Percentiles rank a stretch among this genome's conserved stretches.
Evolutionary conservation across 805 yeast genomes (phyloP).

Genomic region (Metschnikowia kunwiensis): DNA sequence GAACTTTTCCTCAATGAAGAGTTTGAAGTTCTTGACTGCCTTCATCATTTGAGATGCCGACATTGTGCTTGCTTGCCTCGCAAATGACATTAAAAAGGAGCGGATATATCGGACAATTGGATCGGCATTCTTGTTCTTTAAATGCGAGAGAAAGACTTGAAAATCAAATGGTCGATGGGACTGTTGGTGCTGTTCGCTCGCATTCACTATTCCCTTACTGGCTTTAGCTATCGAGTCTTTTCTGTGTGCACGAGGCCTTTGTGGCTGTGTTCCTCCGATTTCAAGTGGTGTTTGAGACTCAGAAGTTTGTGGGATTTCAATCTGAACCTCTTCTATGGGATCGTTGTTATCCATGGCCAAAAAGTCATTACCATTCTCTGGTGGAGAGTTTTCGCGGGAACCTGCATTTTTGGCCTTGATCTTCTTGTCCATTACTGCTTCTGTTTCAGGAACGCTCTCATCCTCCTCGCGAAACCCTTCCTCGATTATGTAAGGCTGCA

Average conservation of each 20-base stretch:
- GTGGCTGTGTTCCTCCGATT: neutral
- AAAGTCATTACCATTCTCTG: slow-evolving; percentile 1
- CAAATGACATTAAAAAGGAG: slow-evolving; percentile 78
- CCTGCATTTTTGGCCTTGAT: neutral
- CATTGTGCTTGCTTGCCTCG: slow-evolving; percentile 56
- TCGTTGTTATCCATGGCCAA: slow-evolving; percentile 10
- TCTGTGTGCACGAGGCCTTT: slow-evolving; percentile 8
- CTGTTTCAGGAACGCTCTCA: neutral
- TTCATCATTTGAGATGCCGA: slow-evolving; percentile 74
- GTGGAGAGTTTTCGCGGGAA: neutral
- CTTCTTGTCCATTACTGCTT: no score
- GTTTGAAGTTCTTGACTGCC: slow-evolving; percentile 71
- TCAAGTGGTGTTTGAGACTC: neutral
- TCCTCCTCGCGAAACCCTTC: neutral
- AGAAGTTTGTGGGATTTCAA: slow-evolving; percentile 1
- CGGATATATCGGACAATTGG: slow-evolving; percentile 84
- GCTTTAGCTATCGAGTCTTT: slow-evolving; percentile 15
- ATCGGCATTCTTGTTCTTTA: slow-evolving; percentile 75
- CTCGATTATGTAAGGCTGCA: slow-evolving; percentile 21
- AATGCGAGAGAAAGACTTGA: slow-evolving; percentile 68
- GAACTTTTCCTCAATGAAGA: slow-evolving; percentile 65
- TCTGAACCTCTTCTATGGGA: slow-evolving; percentile 12
- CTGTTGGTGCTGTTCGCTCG: slow-evolving; percentile 38
- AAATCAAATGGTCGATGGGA: slow-evolving; percentile 69
- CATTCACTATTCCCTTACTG: slow-evolving; percentile 20